A percentile compares a stretch with the other conserved stretches of the same genome.
These are phyloP conservation scores for Zygoascus biomembranicola DNA, from an alignment of 805 yeast species.

Conservation along the genomic window DNA sequence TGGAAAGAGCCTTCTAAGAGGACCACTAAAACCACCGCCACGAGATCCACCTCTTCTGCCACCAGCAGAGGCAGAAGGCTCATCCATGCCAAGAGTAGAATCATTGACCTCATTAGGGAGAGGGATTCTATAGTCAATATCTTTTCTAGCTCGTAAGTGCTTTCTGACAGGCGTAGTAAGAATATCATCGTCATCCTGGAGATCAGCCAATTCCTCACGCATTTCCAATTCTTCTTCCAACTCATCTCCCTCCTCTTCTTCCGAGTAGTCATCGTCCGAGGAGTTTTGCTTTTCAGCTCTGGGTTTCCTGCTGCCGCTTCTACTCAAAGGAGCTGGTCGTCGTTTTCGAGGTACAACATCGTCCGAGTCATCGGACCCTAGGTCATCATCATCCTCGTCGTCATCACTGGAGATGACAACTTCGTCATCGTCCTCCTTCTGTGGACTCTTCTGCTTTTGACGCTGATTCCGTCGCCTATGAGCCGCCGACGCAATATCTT, in stretches of 20 bases:
- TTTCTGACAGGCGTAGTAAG: constrained; percentile 10
- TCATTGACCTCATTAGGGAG: constrained; percentile 53
- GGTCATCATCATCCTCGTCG: constrained; percentile 6
- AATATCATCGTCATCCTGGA: constrained; percentile 12
- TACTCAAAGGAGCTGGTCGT: not conserved
- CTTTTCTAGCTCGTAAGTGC: constrained; percentile 53
- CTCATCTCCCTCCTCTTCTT: constrained; percentile 8
- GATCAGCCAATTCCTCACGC: constrained; percentile 17
- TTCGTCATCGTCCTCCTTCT: constrained; percentile 5
- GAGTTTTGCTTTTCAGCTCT: not conserved
- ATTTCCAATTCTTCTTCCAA: constrained; percentile 14
- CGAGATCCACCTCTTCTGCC: constrained; percentile 34
- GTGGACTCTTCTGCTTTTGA: not conserved
- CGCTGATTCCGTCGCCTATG: not conserved
- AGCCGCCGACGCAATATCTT: not conserved
- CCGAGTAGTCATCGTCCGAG: constrained; percentile 2
- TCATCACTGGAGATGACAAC: constrained; percentile 1
- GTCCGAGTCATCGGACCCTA: not conserved
- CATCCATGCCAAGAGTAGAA: constrained; percentile 27
- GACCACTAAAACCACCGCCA: constrained; percentile 23
- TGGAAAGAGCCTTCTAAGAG: constrained; percentile 68
- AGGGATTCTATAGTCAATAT: constrained; percentile 72
- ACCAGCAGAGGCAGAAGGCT: constrained; percentile 19
- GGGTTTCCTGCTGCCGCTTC: not conserved
- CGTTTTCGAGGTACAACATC: constrained; percentile 1